Percentiles rank a stretch among this genome's conserved stretches.
Evolutionary conservation across 2,329 filamentous ascomycete species (phyloP).

Genomic region (Paradendryphiella salina): DNA sequence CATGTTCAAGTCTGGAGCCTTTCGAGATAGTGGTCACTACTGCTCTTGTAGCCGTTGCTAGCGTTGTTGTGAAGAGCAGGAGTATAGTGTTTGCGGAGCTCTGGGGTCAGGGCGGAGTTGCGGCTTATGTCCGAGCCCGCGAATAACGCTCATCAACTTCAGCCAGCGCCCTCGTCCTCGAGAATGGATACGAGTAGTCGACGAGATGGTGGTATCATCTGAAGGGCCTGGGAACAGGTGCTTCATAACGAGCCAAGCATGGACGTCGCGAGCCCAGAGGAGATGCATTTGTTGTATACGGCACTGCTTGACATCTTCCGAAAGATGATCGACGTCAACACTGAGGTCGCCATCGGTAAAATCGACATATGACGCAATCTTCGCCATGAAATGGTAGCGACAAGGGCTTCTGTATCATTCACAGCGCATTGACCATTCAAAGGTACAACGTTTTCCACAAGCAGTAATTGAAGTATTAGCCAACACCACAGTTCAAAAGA

Average conservation of each 20-base stretch:
- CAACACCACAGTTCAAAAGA: neutral
- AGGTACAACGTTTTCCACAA: neutral
- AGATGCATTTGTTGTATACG: neutral
- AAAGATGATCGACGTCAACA: conserved; percentile 3
- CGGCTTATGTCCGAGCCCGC: neutral
- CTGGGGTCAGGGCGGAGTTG: neutral
- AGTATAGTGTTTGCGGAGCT: too few species aligned
- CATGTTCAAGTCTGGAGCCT: too few species aligned
- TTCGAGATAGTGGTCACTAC: too few species aligned
- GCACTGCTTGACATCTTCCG: conserved; percentile 4
- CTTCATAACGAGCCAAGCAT: too few species aligned
- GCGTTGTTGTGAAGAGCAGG: too few species aligned
- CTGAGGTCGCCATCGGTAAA: neutral
- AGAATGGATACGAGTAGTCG: too few species aligned
- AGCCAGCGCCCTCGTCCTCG: too few species aligned
- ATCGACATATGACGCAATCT: conserved; percentile 1
- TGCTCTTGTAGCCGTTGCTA: too few species aligned
- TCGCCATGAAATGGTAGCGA: neutral
- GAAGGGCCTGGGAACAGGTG: too few species aligned
- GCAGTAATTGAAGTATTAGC: neutral
- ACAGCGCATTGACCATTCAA: neutral
- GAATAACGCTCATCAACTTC: neutral
- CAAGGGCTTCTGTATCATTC: neutral
- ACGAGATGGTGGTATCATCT: too few species aligned
- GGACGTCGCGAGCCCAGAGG: neutral